Base-by-base conservation (phyloP, 2,329 filamentous ascomycete genomes). In the Ophiostoma tasmaniense region DNA sequence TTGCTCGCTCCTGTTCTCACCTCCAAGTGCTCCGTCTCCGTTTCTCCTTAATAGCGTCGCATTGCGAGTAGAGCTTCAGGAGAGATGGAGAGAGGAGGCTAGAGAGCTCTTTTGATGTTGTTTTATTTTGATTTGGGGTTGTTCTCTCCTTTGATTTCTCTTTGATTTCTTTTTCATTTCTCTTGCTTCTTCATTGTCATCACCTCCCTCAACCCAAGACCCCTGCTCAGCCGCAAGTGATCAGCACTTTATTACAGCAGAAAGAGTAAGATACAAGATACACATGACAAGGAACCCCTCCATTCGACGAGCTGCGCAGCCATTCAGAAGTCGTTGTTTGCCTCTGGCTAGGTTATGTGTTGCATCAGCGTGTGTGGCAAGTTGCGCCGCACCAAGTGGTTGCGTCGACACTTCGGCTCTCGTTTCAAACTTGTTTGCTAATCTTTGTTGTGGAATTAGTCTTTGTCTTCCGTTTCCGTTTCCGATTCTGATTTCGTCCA, bases 81-180 rank as follows among this genome's bases (percentile, higher is more conserved):
- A 45, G 42, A 45, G 42, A 5, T 20, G 17, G 42, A 45, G 42
- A n/a, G 39, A 20, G 39, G 0, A 45, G 42, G 42, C 14, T 45
- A 1, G 42, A 45, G 14, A 20, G 42, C 42, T n/a, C 17, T 7
- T 20, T 20, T 2, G 65, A 72, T 76, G n/a, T n/a, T 68, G 37
- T 14, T 59, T 50, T 20, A 13, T 66, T 10, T 50, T 45, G 45
- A 13, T n/a, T 37, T 45, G 62, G 22, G 28, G 20, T 59, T 45
- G 6, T 33, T 59, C 25, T 50, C 7, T 35, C 8, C 4, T 61
- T 17, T 39, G 37, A 39, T 20, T 13, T 59, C n/a, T 59, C 55
- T 61, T 20, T 17, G 8, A 17, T 20, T 61, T 11, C 17, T 62
- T 39, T 25, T n/a, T 62, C 30, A 28, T 14, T 7, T 25, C n/a